These are phyloP conservation scores for Metschnikowia picachoensis DNA, from an alignment of 805 yeast species.

Conservation along the genomic window DNA sequence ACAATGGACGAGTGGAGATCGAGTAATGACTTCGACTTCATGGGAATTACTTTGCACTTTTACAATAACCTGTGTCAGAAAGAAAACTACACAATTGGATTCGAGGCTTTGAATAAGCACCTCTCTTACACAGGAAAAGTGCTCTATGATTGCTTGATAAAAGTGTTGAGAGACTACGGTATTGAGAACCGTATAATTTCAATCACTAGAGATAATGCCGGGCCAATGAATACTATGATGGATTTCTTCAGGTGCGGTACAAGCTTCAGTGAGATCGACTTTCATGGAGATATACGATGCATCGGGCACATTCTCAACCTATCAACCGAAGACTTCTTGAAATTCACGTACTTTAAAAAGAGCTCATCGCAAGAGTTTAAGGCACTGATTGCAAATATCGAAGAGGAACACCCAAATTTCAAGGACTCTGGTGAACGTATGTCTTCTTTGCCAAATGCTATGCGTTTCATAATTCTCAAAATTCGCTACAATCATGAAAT, in stretches of 20 bases:
- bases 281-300: slow-evolving; percentile 2
- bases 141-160: not conserved
- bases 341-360: not conserved
- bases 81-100: slow-evolving; percentile 4
- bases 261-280: not conserved
- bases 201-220: slow-evolving; percentile 4
- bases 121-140: slow-evolving; percentile 2
- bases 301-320: slow-evolving; percentile 2
- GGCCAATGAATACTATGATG: slow-evolving; percentile 3
- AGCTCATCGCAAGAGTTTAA: not conserved
- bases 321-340: not conserved
- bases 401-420: not conserved
- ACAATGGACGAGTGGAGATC: slow-evolving; percentile 3
- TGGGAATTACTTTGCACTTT: not conserved
- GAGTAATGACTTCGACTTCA: not conserved
- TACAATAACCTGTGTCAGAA: not conserved
- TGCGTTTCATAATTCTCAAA: slow-evolving; percentile 1
- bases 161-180: not conserved
- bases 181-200: not conserved
- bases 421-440: not conserved
- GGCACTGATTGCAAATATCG: not conserved
- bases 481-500: not conserved
- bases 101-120: slow-evolving; percentile 1
- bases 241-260: not conserved
- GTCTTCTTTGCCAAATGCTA: not conserved